Evolutionary conservation across 768 basidiomycete genomes (phyloP), one percentile per base, ranked within the genome.

Genomic region (Russula sp.): DNA sequence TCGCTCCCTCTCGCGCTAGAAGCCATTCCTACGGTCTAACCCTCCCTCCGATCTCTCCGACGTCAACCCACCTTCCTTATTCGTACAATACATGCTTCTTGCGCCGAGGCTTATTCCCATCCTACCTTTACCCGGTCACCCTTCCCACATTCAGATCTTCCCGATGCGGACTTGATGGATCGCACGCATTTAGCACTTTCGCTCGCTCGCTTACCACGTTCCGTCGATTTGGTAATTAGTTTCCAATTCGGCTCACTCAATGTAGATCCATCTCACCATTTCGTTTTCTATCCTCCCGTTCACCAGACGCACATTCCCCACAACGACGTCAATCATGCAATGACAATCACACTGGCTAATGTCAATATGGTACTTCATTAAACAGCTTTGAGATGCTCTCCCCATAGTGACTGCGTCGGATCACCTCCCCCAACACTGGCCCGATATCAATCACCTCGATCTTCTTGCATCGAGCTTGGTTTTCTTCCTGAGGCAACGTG

Each of bases 381-480:
- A 93, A 93, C 16, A 93, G 76, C 78, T 88, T 90, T 63, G 87
- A 89, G 66, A 93, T 87, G 75, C 89, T 90, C 75, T 94, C 92
- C n/a, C 96, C 96, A 70, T 97, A 98, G 73, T 98, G 96, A 69
- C 91, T 95, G 64, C 96, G 82, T 68, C 96, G 79, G 63, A 98
- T 96, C 65, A 94, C 91, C 81, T 98, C 96, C 43, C 93, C 97
- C 50, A 99, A 83, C 67, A 98, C 93, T 20, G 88, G 86, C 29
- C 93, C 92, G 66, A 99, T 87, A 77, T 98, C 95, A 67, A 99
- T 87, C 57, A 94, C 91, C 76, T 94, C 92, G 46, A 99, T 83
- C 76, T 93, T 91, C 46, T 74, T 73, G 74, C 90, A 92, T 57
- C 71, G 73, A 42, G 77, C 81, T 73, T 85, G 81, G 75, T 95